A percentile compares a stretch with the other conserved stretches of the same genome.
These are phyloP conservation scores for Neopestalotiopsis sp. DNA, from an alignment of 2,329 filamentous ascomycete species.

Conservation along the genomic window DNA sequence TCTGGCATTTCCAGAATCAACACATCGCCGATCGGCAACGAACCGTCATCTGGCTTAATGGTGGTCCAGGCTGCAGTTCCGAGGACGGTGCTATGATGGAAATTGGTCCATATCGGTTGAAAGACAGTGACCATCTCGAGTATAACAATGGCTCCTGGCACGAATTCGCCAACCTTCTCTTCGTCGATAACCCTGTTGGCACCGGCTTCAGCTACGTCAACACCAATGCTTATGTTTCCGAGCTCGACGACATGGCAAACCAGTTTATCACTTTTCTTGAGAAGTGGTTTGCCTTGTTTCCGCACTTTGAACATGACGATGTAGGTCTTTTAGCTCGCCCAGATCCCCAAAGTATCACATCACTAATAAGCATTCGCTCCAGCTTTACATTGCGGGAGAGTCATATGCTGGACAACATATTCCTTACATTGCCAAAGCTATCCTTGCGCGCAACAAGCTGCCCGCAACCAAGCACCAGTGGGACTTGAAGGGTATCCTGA, in stretches of 20 bases:
- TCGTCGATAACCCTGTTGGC: constrained; percentile 96
- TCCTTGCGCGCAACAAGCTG: constrained; percentile 84
- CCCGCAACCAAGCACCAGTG: constrained; percentile 58
- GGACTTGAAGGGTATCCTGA: constrained; percentile 84
- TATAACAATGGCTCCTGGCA: constrained; percentile 98
- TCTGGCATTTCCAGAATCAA: constrained; percentile 96
- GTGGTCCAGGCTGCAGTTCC: constrained; percentile 94
- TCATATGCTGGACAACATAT: constrained; percentile 98
- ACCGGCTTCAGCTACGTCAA: constrained; percentile 97
- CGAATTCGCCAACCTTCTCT: constrained; percentile 95
- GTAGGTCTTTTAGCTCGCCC: constrained; percentile 56
- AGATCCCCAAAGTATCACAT: neutral
- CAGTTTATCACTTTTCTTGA: constrained; percentile 90
- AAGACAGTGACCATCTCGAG: constrained; percentile 71
- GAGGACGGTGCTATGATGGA: constrained; percentile 98
- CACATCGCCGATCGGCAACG: constrained; percentile 92
- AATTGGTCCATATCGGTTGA: constrained; percentile 88
- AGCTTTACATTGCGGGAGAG: constrained; percentile 95
- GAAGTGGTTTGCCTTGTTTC: constrained; percentile 89
- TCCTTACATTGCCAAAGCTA: constrained; percentile 91
- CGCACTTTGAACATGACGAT: constrained; percentile 89
- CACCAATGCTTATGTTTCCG: constrained; percentile 83
- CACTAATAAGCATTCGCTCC: constrained; percentile 9
- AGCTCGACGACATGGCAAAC: constrained; percentile 85
- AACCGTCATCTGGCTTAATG: constrained; percentile 96